Conservation (phyloP, 306 rosid genomes). For the Trichosanthes truncata region DNA sequence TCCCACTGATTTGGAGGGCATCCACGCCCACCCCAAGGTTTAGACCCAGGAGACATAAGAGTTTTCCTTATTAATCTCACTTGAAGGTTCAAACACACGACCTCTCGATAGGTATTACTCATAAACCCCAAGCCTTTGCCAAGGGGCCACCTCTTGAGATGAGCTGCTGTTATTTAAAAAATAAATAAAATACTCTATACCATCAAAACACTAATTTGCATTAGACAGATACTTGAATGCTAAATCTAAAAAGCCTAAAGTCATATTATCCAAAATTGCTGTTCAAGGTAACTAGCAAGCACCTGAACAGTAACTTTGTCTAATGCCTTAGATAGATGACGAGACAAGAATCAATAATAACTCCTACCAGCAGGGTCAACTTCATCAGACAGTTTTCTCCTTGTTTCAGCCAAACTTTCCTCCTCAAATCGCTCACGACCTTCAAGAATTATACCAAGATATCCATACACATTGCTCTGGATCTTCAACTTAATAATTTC, state of each 20-base stretch:
- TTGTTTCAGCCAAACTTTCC: conserved; percentile 42
- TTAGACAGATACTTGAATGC: background rate
- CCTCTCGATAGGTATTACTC: too few relatives aligned
- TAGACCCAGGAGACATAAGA: background rate
- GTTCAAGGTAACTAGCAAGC: background rate
- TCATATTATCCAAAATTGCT: background rate
- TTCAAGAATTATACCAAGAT: conserved; percentile 91
- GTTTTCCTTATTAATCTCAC: background rate
- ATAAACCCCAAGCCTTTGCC: background rate
- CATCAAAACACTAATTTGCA: background rate
- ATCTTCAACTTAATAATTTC: conserved; percentile 74
- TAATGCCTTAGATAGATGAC: background rate
- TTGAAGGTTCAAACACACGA: background rate
- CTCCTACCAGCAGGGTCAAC: conserved; percentile 37
- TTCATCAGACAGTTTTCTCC: conserved; percentile 29
- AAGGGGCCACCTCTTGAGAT: background rate
- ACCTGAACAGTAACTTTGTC: background rate
- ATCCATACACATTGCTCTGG: conserved; percentile 81
- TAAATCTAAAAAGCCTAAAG: background rate
- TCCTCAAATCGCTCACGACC: conserved; percentile 98
- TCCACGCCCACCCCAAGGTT: background rate
- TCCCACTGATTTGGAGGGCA: background rate
- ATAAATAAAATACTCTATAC: background rate
- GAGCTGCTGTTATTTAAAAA: background rate
- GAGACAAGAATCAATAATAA: conserved; percentile 8